Conservation (phyloP, 345 rosid genomes). For the Passiflora organensis region DNA sequence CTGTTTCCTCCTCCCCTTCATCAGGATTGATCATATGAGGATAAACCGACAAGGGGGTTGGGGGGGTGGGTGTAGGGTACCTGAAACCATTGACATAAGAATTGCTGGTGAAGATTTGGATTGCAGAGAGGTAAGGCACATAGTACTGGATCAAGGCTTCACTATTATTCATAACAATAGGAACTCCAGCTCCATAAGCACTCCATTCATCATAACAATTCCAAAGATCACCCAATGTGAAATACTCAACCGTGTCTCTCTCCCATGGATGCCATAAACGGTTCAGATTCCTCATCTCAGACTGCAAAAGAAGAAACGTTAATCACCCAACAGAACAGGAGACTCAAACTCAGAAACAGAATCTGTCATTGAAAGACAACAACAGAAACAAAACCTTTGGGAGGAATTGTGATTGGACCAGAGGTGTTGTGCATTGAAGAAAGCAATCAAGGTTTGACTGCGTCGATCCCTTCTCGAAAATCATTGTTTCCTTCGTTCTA, state of each 20-base stretch:
- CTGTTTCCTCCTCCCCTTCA: no score
- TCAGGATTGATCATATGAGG: no score
- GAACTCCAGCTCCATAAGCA: conserved; percentile 99
- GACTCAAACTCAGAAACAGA: not conserved
- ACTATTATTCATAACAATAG: conserved; percentile 51
- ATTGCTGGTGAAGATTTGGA: conserved; percentile 84
- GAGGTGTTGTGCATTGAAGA: conserved; percentile 77
- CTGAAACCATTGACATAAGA: conserved; percentile 63
- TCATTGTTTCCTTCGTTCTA: conserved; percentile 69
- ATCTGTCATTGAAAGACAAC: not conserved
- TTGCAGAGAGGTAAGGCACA: conserved; percentile 96
- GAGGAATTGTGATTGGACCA: conserved; percentile 66
- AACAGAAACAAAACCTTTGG: conserved; percentile 50
- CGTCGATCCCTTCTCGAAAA: conserved; percentile 50
- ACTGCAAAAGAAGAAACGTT: conserved; percentile 35
- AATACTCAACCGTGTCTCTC: conserved; percentile 82
- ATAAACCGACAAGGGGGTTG: not conserved
- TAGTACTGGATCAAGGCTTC: conserved; percentile 92
- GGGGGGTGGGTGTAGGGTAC: no score
- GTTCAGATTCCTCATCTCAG: conserved; percentile 77
- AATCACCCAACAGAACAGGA: not conserved
- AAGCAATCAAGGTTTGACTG: conserved; percentile 82
- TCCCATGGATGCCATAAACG: conserved; percentile 91
- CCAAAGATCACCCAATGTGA: conserved; percentile 84
- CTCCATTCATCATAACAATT: conserved; percentile 95